These are phyloP conservation scores for Termitomyces heimii DNA, from an alignment of 768 basidiomycete genomes.

Conservation along the genomic window DNA sequence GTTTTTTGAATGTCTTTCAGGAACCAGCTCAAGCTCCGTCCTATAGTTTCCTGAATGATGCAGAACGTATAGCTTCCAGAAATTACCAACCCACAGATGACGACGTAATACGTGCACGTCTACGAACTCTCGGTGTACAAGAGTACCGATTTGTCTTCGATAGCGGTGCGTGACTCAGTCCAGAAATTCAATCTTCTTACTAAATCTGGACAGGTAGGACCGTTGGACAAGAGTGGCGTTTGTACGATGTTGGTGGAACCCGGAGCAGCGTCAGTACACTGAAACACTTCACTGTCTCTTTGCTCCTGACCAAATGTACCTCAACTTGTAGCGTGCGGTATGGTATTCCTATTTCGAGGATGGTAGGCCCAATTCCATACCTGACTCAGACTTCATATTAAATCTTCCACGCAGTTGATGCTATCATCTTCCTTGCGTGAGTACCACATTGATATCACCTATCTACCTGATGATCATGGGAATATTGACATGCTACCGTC, in stretches of 20 bases:
- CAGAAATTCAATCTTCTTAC: not conserved
- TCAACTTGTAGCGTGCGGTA: constrained; percentile 46
- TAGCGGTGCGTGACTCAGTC: constrained; percentile 35
- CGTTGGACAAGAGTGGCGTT: constrained; percentile 66
- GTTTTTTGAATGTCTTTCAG: constrained; percentile 19
- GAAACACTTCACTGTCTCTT: constrained; percentile 5
- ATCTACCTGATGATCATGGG: not conserved
- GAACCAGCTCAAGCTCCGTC: not conserved
- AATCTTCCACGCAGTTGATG: constrained; percentile 41
- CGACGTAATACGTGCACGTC: constrained; percentile 73
- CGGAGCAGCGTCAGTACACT: constrained; percentile 50
- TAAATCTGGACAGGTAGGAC: constrained; percentile 36
- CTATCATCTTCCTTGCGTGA: constrained; percentile 79
- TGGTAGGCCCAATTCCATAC: constrained; percentile 24
- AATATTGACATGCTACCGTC: not conserved
- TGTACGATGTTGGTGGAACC: constrained; percentile 81
- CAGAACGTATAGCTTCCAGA: constrained; percentile 56
- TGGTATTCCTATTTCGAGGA: constrained; percentile 85
- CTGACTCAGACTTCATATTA: not conserved
- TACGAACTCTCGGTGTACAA: constrained; percentile 74
- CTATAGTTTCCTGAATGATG: constrained; percentile 62
- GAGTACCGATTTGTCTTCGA: constrained; percentile 66
- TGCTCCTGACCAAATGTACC: constrained; percentile 3
- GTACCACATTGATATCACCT: constrained; percentile 14
- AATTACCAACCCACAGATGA: constrained; percentile 67